These are phyloP conservation scores for Acanthamoeba healyi DNA, from an alignment of 208 protist species.

Conservation along the genomic window DNA sequence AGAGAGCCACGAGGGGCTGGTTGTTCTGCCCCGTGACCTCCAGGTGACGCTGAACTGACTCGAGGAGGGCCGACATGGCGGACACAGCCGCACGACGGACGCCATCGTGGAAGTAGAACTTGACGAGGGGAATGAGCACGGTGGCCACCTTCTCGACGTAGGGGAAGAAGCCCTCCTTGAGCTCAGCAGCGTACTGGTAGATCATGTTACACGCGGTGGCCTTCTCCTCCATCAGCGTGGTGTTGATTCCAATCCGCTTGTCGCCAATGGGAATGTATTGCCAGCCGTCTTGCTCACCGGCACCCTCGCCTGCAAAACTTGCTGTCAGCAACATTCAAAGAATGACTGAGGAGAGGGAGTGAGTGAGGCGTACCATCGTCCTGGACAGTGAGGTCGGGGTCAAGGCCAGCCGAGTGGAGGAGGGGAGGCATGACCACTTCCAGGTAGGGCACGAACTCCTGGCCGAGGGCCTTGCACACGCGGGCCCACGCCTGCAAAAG, in stretches of 20 bases:
- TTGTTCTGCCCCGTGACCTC: not conserved
- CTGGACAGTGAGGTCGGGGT: conserved; percentile 82
- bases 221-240: conserved; percentile 92
- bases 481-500: conserved; percentile 89
- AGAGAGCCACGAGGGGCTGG: conserved; percentile 6
- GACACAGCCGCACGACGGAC: conserved; percentile 50
- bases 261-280: conserved; percentile 85
- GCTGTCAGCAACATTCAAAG: too few species aligned
- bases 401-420: conserved; percentile 79
- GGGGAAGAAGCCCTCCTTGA: conserved; percentile 85
- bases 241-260: conserved; percentile 84
- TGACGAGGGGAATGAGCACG: conserved; percentile 86
- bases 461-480: conserved; percentile 90
- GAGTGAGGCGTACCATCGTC: not conserved
- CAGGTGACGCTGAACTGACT: conserved; percentile 51
- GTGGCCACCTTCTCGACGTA: conserved; percentile 85
- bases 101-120: conserved; percentile 90
- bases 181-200: conserved; percentile 82
- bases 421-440: conserved; percentile 67
- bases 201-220: conserved; percentile 88
- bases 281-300: conserved; percentile 83
- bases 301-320: conserved; percentile 10
- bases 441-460: conserved; percentile 92
- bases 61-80: conserved; percentile 64
- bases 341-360: not conserved